Evolutionary conservation across 1,284 basidiomycete genomes (phyloP), one percentile per base, ranked within the genome.

Genomic region (Meripilus lineatus): DNA sequence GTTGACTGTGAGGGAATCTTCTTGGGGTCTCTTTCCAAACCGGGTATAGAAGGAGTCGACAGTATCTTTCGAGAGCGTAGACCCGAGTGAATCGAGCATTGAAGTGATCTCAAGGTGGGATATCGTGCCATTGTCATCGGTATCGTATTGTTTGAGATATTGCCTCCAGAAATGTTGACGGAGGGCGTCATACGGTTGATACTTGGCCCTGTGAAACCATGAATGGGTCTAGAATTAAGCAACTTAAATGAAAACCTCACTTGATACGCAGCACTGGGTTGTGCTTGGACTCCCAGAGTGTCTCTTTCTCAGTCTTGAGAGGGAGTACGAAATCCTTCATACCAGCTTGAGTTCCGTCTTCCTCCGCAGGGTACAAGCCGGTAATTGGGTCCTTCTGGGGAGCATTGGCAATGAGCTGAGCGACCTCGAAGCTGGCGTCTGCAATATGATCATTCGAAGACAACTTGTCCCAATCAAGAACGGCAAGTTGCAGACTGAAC

Each of bases 71-170:
- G 89, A 89, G 30, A 99, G 77, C 0, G 95, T 98, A 2, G 93
- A 95, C 3, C 94, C 93, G 23, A 99, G 81, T 4, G 93, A 96
- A 67, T 97, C 93, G 41, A 99, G 84, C 91, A 98, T 95, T n/a
- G 89, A 88, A 0, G 86, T 87, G 20, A 99, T 72, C 64, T 99
- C 95, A 42, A 95, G 70, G 49, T 84, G 82, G 0, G 91, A 94
- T 32, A 95, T 68, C 1, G 75, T 66, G n/a, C 71, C 70, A 0
- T 82, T 88, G 50, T 95, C 90, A 63, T 95, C 93, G 0, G 84
- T 77, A 57, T 98, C 94, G 64, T 96, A 99, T 54, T 96, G 87
- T 48, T 79, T 79, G 30, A 95, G 77, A 59, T 93, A 93, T 53
- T 92, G 85, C 1, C 84, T 72, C 94, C 93, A 97, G 72, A 98